These are phyloP conservation scores for Pseudozyma flocculosa DNA, from an alignment of 1,284 basidiomycete species.

Conservation along the genomic window DNA sequence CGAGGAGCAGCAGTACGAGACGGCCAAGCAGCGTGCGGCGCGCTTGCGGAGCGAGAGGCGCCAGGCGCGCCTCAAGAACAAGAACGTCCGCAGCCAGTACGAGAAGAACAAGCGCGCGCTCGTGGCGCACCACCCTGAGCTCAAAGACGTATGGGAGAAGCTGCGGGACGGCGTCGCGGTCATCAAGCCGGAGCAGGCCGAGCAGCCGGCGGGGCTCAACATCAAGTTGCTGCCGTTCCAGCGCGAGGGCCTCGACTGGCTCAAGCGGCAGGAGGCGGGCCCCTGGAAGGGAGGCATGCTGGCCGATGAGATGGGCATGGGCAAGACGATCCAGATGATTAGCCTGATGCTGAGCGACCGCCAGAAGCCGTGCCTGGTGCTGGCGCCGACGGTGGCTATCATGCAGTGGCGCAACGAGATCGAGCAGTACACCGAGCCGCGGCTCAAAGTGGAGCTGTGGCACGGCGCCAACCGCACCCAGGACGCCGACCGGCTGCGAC, in stretches of 20 bases:
- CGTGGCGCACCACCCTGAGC: slow-evolving; percentile 65
- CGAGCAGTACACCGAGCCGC: slow-evolving; percentile 61
- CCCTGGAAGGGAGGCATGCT: slow-evolving; percentile 90
- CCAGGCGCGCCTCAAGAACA: slow-evolving; percentile 28
- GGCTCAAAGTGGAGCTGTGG: slow-evolving; percentile 75
- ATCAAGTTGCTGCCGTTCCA: slow-evolving; percentile 70
- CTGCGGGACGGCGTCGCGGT: slow-evolving; percentile 62
- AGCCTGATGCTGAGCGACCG: slow-evolving; percentile 79
- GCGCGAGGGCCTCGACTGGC: slow-evolving; percentile 90
- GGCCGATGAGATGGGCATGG: slow-evolving; percentile 90
- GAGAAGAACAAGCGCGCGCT: slow-evolving; percentile 20
- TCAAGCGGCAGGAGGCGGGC: slow-evolving; percentile 87
- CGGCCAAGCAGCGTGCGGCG: slow-evolving; percentile 39
- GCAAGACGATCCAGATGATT: slow-evolving; percentile 97
- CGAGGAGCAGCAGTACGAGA: slow-evolving; percentile 43
- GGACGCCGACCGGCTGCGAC: slow-evolving; percentile 70
- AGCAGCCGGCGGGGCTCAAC: slow-evolving; percentile 72
- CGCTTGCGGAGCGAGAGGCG: slow-evolving; percentile 30
- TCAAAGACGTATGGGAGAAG: slow-evolving; percentile 84
- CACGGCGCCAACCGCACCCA: slow-evolving; percentile 71
- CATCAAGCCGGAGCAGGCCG: slow-evolving; percentile 66
- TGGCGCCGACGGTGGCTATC: slow-evolving; percentile 88
- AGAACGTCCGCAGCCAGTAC: slow-evolving; percentile 19
- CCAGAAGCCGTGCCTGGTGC: slow-evolving; percentile 80
- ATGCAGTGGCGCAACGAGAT: slow-evolving; percentile 99